Evolutionary conservation across 2,329 filamentous ascomycete species (phyloP).

Genomic region (Xylariomycetidae sp.): DNA sequence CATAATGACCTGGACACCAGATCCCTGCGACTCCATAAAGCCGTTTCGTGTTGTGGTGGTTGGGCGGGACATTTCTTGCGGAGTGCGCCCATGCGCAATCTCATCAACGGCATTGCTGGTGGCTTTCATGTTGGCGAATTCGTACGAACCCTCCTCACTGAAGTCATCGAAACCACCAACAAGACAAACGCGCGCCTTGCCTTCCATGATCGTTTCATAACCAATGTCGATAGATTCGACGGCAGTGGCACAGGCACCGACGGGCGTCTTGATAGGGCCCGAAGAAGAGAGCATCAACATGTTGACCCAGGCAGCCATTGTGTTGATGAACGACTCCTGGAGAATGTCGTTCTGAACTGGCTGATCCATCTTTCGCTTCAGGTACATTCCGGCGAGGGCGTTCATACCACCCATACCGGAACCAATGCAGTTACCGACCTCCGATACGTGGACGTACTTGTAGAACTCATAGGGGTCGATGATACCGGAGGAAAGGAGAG

Average conservation of each 20-base stretch:
- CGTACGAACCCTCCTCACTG: conserved; percentile 97
- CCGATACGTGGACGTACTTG: conserved; percentile 97
- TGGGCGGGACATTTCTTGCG: conserved; percentile 95
- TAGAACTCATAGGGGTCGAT: conserved; percentile 99
- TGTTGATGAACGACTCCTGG: conserved; percentile 99
- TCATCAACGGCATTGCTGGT: conserved; percentile 98
- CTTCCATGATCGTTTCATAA: conserved; percentile 97
- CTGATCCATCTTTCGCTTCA: conserved; percentile 93
- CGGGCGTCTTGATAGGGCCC: conserved; percentile 96
- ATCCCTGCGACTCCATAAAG: conserved; percentile 99
- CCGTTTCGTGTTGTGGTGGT: conserved; percentile 95
- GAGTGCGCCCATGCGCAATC: conserved; percentile 90
- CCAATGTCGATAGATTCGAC: conserved; percentile 97
- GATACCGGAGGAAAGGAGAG: conserved; percentile 87
- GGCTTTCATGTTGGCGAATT: conserved; percentile 99
- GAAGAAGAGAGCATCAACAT: conserved; percentile 97
- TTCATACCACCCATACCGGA: conserved; percentile 96
- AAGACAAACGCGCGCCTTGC: conserved; percentile 95
- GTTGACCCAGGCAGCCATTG: conserved; percentile 99
- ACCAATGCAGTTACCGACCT: conserved; percentile 96
- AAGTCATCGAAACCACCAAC: conserved; percentile 99
- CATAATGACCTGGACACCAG: conserved; percentile 98
- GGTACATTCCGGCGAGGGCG: conserved; percentile 96
- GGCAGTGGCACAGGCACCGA: conserved; percentile 93
- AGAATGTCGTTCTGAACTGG: conserved; percentile 98